phyloP scores from a whole-genome alignment of 805 yeast genomes.

The Candida broadrunensis region DNA sequence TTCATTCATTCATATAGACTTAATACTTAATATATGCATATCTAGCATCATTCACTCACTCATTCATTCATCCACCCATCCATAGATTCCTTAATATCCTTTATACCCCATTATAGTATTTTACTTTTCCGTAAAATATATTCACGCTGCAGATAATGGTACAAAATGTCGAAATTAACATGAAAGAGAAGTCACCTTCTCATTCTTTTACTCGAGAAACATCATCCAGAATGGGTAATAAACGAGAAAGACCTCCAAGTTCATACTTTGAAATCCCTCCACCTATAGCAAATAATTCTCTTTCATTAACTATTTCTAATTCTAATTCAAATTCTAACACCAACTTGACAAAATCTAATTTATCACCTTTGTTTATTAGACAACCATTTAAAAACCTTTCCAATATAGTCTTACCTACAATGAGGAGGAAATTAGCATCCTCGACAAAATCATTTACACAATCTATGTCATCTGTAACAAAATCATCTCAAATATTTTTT shows the following conservation, averaged over 20 bases:
- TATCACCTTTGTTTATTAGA: conserved; percentile 19
- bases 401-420: conserved; percentile 18
- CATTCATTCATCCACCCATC: background rate
- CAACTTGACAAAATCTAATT: background rate
- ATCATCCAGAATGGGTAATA: background rate
- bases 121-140: too few species aligned
- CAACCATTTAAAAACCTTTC: conserved; percentile 27
- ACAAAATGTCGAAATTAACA: background rate
- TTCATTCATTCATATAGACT: too few species aligned
- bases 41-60: background rate
- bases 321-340: background rate
- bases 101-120: background rate
- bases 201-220: background rate
- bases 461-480: conserved; percentile 18
- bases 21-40: background rate
- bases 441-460: conserved; percentile 17
- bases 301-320: background rate
- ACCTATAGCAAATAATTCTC: background rate
- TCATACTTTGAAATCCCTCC: conserved; percentile 1
- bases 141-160: background rate
- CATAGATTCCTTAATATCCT: background rate
- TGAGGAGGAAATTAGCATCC: conserved; percentile 18
- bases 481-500: conserved; percentile 13
- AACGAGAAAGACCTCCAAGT: conserved; percentile 4
- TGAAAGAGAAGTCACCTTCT: background rate